Evolutionary conservation across 768 basidiomycete species (phyloP).

Genomic region (Leccinum rimulosum): DNA sequence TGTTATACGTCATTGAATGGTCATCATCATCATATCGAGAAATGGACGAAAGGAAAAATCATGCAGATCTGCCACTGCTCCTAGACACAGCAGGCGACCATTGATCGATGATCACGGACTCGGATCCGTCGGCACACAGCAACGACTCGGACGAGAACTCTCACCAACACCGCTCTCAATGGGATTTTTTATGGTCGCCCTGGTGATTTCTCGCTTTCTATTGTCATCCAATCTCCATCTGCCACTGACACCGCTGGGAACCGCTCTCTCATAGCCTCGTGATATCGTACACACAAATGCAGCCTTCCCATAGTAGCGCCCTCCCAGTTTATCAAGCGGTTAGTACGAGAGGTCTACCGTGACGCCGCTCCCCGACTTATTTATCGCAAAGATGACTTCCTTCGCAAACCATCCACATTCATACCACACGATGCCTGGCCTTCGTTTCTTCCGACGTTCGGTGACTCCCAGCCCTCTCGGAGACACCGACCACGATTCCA

Average conservation of each 20-base stretch:
- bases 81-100: too few relatives aligned
- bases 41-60: neutral
- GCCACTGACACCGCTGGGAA: conserved; percentile 19
- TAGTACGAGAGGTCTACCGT: neutral
- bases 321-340: neutral
- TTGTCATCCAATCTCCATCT: neutral
- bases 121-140: conserved; percentile 60
- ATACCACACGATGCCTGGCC: conserved; percentile 4
- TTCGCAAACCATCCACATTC: conserved; percentile 40
- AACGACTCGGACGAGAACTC: conserved; percentile 29
- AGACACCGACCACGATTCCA: conserved; percentile 32
- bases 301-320: neutral
- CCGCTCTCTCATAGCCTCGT: conserved; percentile 18
- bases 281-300: neutral
- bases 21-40: neutral
- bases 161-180: too few relatives aligned
- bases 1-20: conserved; percentile 27
- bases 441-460: conserved; percentile 35
- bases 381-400: conserved; percentile 38
- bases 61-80: neutral
- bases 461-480: conserved; percentile 36
- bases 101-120: conserved; percentile 44
- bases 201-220: conserved; percentile 26
- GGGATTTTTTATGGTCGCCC: conserved; percentile 16
- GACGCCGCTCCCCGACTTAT: neutral